A percentile compares a stretch with the other conserved stretches of the same genome.
phyloP scores from a whole-genome alignment of 108 stramenopile genomes.

The Schizochytrium sp. region DNA sequence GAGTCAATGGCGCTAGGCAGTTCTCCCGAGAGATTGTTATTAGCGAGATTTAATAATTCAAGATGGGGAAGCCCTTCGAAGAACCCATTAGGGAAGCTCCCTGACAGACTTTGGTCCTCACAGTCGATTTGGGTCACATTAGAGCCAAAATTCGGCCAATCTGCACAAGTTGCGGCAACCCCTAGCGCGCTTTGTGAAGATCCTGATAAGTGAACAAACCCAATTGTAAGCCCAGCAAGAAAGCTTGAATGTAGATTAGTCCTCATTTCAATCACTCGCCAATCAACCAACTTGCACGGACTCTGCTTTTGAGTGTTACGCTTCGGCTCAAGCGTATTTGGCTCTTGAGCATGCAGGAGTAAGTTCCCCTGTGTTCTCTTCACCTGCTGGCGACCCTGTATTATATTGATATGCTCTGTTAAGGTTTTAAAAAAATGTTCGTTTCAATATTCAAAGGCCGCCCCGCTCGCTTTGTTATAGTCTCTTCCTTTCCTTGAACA shows the following conservation, averaged over 20 bases:
- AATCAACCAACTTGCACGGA: too few species aligned
- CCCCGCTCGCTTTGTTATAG: too few species aligned
- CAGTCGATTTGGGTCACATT: background rate
- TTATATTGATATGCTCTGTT: too few species aligned
- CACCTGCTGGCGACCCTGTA: too few species aligned
- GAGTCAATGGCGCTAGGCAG: background rate
- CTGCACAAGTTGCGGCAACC: background rate
- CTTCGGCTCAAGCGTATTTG: too few species aligned
- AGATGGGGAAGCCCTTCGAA: slow-evolving; percentile 1
- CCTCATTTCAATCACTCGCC: too few species aligned
- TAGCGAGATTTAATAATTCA: background rate
- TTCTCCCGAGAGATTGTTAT: background rate
- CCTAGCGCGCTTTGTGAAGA: background rate
- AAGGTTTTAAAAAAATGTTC: too few species aligned
- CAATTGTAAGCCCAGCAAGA: background rate
- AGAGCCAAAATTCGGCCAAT: background rate
- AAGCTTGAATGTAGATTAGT: background rate
- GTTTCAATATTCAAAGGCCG: too few species aligned
- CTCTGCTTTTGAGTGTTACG: too few species aligned
- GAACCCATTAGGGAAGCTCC: background rate
- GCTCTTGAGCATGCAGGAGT: too few species aligned
- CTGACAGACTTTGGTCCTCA: background rate
- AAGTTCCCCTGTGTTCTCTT: too few species aligned
- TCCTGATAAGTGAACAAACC: background rate
- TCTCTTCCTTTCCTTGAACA: too few species aligned